Evolutionary conservation across 345 rosid species (phyloP).

Genomic region (Linum lewisii): DNA sequence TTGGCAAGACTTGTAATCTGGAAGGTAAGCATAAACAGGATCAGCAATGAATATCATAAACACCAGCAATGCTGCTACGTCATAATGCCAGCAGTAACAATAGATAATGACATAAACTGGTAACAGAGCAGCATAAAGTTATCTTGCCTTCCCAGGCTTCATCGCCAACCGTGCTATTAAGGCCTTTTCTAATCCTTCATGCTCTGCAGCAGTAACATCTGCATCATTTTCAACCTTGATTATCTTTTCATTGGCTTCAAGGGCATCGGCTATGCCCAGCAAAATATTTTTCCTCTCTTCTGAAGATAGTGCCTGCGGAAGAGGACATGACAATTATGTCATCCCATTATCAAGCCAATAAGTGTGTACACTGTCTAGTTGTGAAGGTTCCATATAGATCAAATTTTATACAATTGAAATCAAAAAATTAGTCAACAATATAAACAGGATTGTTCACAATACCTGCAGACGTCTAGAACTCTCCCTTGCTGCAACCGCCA

Average conservation of each 20-base stretch:
- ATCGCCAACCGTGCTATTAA: slow-evolving; percentile 70
- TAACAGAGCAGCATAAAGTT: neutral
- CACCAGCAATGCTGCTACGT: neutral
- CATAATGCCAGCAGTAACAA: neutral
- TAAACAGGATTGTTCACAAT: neutral
- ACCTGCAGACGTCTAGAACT: slow-evolving; percentile 91
- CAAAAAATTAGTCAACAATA: neutral
- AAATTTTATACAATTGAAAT: neutral
- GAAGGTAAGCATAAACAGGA: neutral
- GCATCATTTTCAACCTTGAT: slow-evolving; percentile 65
- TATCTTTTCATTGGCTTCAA: slow-evolving; percentile 63
- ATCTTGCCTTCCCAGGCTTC: slow-evolving; percentile 81
- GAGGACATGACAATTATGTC: slow-evolving; percentile 7
- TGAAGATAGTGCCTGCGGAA: slow-evolving; percentile 54
- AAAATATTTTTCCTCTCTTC: slow-evolving; percentile 64
- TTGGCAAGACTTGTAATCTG: slow-evolving; percentile 75
- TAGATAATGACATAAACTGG: slow-evolving; percentile 1
- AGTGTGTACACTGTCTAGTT: no score
- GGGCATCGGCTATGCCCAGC: slow-evolving; percentile 70
- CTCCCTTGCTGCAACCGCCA: slow-evolving; percentile 96
- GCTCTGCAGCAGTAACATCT: slow-evolving; percentile 71
- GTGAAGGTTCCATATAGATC: neutral
- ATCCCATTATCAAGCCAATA: slow-evolving; percentile 3
- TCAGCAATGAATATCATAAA: neutral
- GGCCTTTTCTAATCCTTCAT: slow-evolving; percentile 66